Evolutionary conservation across 305 asterid genomes (phyloP).

Genomic region (Solanum hybrid): DNA sequence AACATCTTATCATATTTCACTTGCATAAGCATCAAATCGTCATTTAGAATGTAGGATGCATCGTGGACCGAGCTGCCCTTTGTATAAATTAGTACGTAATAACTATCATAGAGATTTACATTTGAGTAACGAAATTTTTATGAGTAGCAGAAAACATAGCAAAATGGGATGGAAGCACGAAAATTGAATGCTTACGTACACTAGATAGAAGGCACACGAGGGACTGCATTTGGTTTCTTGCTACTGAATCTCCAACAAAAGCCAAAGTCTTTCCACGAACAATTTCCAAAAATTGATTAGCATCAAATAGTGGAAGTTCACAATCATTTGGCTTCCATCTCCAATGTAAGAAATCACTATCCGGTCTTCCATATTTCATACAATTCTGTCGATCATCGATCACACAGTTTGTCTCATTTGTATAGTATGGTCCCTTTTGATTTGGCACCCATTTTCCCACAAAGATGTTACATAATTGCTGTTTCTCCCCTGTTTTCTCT

Average conservation of each 20-base stretch:
- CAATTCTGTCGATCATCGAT: slow-evolving; percentile 27
- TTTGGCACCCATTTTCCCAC: slow-evolving; percentile 16
- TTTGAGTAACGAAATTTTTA: background rate
- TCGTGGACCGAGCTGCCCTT: background rate
- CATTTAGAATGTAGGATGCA: no score
- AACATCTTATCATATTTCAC: no score
- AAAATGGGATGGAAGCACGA: background rate
- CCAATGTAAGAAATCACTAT: slow-evolving; percentile 14
- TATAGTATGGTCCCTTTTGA: slow-evolving; percentile 16
- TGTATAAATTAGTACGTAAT: no score
- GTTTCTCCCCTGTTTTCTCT: background rate
- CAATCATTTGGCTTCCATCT: slow-evolving; percentile 25
- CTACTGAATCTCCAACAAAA: slow-evolving; percentile 15
- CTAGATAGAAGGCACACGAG: slow-evolving; percentile 14
- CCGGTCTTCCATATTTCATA: slow-evolving; percentile 20
- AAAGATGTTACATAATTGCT: slow-evolving; percentile 8
- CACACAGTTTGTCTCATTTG: slow-evolving; percentile 16
- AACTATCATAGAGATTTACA: background rate
- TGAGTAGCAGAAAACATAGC: no score
- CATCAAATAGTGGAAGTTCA: slow-evolving; percentile 14
- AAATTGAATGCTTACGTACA: slow-evolving; percentile 1
- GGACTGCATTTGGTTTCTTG: background rate
- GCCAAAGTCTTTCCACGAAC: slow-evolving; percentile 19
- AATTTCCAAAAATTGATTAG: slow-evolving; percentile 10
- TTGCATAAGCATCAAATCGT: no score